Evolutionary conservation across 352 stramenopile genomes (phyloP).

Genomic region (Pythium periplocum): DNA sequence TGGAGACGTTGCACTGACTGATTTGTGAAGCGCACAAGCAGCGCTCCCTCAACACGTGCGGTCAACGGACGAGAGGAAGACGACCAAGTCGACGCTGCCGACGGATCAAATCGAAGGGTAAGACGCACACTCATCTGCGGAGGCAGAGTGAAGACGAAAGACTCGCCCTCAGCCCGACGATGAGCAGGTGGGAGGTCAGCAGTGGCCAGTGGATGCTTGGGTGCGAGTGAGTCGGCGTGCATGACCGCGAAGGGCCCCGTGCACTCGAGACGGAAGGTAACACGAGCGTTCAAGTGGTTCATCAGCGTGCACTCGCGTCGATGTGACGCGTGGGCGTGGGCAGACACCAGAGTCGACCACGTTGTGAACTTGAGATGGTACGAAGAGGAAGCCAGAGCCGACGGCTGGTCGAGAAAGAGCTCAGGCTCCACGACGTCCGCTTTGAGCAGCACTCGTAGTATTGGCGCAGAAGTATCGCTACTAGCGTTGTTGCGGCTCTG

Average conservation of each 20-base stretch:
- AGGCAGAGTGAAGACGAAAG: slow-evolving; percentile 62
- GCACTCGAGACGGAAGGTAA: slow-evolving; percentile 70
- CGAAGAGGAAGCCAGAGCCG: neutral
- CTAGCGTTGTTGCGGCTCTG: neutral
- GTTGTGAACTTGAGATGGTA: slow-evolving; percentile 74
- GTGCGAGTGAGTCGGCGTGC: slow-evolving; percentile 56
- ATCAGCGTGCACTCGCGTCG: slow-evolving; percentile 44
- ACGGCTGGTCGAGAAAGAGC: slow-evolving; percentile 48
- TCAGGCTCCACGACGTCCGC: slow-evolving; percentile 59
- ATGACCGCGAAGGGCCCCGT: slow-evolving; percentile 56
- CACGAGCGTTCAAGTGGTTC: slow-evolving; percentile 47
- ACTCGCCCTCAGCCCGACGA: slow-evolving; percentile 51
- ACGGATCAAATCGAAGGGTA: slow-evolving; percentile 51
- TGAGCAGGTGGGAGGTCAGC: slow-evolving; percentile 49
- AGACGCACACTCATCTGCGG: slow-evolving; percentile 66
- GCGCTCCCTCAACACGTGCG: slow-evolving; percentile 31
- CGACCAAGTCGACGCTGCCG: neutral
- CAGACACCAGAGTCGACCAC: slow-evolving; percentile 49
- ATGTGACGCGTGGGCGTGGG: slow-evolving; percentile 37
- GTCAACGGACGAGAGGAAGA: slow-evolving; percentile 7
- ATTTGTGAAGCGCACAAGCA: slow-evolving; percentile 68
- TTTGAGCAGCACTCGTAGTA: slow-evolving; percentile 46
- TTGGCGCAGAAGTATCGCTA: neutral
- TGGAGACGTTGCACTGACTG: slow-evolving; percentile 53
- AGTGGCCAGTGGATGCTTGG: slow-evolving; percentile 49